Conservation (phyloP, 345 rosid genomes). For the Brassica nigra region DNA sequence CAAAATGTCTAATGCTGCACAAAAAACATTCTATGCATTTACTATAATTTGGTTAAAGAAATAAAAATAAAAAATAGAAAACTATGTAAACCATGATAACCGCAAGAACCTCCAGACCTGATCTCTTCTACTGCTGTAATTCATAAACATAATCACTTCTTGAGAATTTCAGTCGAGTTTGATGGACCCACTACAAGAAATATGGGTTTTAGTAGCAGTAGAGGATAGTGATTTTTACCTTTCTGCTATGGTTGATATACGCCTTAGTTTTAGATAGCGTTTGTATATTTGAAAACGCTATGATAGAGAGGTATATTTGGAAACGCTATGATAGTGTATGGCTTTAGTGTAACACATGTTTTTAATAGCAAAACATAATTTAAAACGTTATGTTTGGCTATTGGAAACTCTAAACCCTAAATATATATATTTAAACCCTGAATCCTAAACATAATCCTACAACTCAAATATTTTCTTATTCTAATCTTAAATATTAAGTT, state of each 20-base stretch:
- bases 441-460: too few species aligned
- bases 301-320: not conserved
- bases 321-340: not conserved
- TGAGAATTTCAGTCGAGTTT: too few species aligned
- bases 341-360: not conserved
- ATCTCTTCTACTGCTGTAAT: too few species aligned
- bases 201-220: not conserved
- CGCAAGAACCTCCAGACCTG: too few species aligned
- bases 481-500: not conserved
- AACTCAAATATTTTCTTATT: too few species aligned
- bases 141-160: too few species aligned
- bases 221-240: not conserved
- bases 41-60: too few species aligned
- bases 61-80: too few species aligned
- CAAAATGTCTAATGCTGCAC: too few species aligned
- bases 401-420: not conserved
- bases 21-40: too few species aligned
- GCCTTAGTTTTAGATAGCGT: not conserved
- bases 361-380: not conserved
- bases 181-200: not conserved
- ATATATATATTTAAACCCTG: not conserved
- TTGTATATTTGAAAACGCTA: not conserved
- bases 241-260: not conserved
- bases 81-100: too few species aligned
- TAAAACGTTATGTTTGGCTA: not conserved